Evolutionary conservation across 305 asterid species (phyloP).

Genomic region (Galium porrigens): DNA sequence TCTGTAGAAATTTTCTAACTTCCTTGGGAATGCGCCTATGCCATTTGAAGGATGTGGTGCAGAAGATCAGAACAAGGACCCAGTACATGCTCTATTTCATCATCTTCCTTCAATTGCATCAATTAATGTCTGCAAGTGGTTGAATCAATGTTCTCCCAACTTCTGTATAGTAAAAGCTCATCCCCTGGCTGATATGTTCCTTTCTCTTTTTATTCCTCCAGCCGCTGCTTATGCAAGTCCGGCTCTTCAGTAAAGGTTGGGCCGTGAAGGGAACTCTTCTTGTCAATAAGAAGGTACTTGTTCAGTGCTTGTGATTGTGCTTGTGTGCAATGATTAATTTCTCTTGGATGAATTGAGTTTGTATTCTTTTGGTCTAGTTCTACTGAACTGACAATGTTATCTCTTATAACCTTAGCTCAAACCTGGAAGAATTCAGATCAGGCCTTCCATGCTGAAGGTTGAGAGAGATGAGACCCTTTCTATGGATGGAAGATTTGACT

Average conservation of each 20-base stretch:
- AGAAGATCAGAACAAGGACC: conserved; percentile 27
- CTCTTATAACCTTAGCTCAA: conserved; percentile 29
- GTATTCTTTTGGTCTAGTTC: not conserved
- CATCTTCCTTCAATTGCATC: not conserved
- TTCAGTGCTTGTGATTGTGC: not conserved
- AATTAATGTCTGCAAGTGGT: not conserved
- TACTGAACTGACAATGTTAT: not conserved
- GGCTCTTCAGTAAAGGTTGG: conserved; percentile 48
- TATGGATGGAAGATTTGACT: conserved; percentile 26
- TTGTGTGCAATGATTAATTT: not conserved
- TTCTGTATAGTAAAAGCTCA: not conserved
- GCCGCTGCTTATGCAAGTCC: conserved; percentile 75
- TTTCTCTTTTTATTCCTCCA: conserved; percentile 20
- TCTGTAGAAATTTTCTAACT: conserved; percentile 19
- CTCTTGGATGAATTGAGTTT: not conserved
- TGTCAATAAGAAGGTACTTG: conserved; percentile 47
- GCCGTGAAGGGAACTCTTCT: conserved; percentile 91
- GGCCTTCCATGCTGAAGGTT: conserved; percentile 76
- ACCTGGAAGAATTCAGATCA: conserved; percentile 47
- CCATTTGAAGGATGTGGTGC: conserved; percentile 19
- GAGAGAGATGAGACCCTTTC: conserved; percentile 26
- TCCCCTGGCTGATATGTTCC: conserved; percentile 3
- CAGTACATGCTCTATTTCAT: conserved; percentile 23
- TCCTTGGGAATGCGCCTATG: conserved; percentile 17
- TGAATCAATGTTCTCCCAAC: not conserved